phyloP scores from a whole-genome alignment of 371 early-diverging fungal genomes.

The Entomophthora muscae region DNA sequence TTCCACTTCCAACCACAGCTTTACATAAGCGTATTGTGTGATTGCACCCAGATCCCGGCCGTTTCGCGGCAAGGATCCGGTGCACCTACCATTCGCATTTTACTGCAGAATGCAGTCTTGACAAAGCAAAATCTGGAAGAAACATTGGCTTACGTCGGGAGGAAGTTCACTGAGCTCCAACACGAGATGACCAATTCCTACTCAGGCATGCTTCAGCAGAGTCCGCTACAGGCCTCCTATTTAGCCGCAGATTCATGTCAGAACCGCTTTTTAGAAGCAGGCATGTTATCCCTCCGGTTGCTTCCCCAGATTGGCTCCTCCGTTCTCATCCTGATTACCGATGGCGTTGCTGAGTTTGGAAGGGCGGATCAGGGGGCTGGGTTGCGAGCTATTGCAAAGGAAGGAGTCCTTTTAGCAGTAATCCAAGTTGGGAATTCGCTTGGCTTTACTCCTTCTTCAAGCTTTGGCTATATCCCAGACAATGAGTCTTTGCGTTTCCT shows the following conservation, averaged over 20 bases:
- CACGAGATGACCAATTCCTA: conserved; percentile 26
- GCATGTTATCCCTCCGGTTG: conserved; percentile 41
- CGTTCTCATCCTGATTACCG: conserved; percentile 55
- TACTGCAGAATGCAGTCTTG: conserved; percentile 39
- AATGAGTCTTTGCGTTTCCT: conserved; percentile 68
- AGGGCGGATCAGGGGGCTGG: conserved; percentile 17
- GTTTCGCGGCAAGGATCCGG: conserved; percentile 31
- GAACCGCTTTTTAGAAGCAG: conserved; percentile 44
- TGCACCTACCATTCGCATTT: conserved; percentile 39
- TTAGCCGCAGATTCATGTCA: conserved; percentile 16
- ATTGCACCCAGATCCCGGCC: conserved; percentile 42
- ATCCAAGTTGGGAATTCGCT: conserved; percentile 66
- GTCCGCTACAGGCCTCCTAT: conserved; percentile 7
- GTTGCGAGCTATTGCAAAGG: conserved; percentile 28
- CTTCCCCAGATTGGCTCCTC: conserved; percentile 43
- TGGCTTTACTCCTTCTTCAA: conserved; percentile 54
- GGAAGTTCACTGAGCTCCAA: conserved; percentile 34
- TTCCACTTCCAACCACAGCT: conserved; percentile 12
- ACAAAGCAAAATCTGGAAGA: conserved; percentile 23
- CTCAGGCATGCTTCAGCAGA: conserved; percentile 9
- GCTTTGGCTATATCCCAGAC: conserved; percentile 77
- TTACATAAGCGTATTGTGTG: conserved; percentile 54
- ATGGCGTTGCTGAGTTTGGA: conserved; percentile 55
- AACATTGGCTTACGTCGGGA: conserved; percentile 28
- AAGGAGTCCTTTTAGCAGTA: conserved; percentile 49